Percentiles rank a stretch among this genome's conserved stretches.
phyloP scores from a whole-genome alignment of 2,329 filamentous ascomycete genomes.

The Chlorencoelia australis region DNA sequence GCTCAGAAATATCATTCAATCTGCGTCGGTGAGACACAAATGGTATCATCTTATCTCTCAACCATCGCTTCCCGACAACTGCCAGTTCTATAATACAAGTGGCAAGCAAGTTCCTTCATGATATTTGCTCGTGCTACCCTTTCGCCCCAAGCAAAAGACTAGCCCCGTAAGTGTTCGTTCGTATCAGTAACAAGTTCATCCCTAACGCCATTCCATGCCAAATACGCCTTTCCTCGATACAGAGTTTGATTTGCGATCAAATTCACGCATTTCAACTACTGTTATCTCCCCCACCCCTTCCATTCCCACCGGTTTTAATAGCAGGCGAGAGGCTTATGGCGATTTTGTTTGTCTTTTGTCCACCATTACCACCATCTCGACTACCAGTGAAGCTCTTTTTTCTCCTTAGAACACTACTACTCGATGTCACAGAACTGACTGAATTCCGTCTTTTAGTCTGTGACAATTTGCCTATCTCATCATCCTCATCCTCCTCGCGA shows the following conservation, averaged over 20 bases:
- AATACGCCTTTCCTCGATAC: slow-evolving; percentile 11
- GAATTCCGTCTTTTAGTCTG: slow-evolving; percentile 49
- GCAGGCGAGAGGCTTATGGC: slow-evolving; percentile 45
- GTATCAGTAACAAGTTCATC: slow-evolving; percentile 10
- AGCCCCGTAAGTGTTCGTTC: too few species aligned
- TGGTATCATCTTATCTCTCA: slow-evolving; percentile 12
- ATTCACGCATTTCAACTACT: slow-evolving; percentile 15
- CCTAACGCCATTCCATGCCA: slow-evolving; percentile 19
- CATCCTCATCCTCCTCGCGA: slow-evolving; percentile 87
- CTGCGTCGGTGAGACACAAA: slow-evolving; percentile 10
- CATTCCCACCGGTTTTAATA: slow-evolving; percentile 26
- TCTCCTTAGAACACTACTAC: slow-evolving; percentile 27
- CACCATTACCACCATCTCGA: slow-evolving; percentile 30
- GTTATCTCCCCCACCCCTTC: slow-evolving; percentile 16
- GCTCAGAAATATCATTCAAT: too few species aligned
- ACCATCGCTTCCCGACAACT: slow-evolving; percentile 7
- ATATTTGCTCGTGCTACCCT: slow-evolving; percentile 12
- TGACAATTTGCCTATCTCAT: slow-evolving; percentile 78
- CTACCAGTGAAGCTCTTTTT: slow-evolving; percentile 37
- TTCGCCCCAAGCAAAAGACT: too few species aligned
- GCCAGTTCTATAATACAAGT: slow-evolving; percentile 21
- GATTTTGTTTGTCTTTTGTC: slow-evolving; percentile 41
- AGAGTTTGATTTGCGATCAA: slow-evolving; percentile 4
- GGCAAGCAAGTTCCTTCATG: slow-evolving; percentile 13
- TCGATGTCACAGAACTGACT: slow-evolving; percentile 28